Evolutionary conservation across 2,329 filamentous ascomycete species (phyloP).

Genomic region (Tolypocladium endophyticum): DNA sequence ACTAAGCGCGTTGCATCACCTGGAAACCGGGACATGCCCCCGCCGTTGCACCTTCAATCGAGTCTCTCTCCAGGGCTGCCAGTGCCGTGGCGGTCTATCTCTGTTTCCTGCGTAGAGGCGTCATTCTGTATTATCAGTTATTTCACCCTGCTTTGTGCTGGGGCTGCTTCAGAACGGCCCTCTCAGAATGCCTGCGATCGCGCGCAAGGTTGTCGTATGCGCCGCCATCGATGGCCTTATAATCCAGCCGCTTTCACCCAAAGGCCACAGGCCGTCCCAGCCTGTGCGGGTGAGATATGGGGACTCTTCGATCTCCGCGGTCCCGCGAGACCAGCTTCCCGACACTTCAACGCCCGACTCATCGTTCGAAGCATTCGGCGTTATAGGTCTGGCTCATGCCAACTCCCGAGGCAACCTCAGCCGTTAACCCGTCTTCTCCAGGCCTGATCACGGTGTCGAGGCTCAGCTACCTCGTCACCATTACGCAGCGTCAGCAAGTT

Average conservation of each 20-base stretch:
- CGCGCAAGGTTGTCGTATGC: constrained; percentile 70
- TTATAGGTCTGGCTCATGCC: constrained; percentile 37
- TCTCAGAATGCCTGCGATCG: constrained; percentile 58
- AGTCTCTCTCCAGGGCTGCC: neutral
- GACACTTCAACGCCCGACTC: constrained; percentile 33
- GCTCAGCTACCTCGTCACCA: constrained; percentile 74
- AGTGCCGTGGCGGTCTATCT: neutral
- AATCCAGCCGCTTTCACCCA: constrained; percentile 58
- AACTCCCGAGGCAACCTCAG: neutral
- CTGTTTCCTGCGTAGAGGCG: neutral
- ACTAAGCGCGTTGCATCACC: neutral
- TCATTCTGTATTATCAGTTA: neutral
- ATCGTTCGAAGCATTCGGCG: constrained; percentile 49
- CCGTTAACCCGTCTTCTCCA: constrained; percentile 23
- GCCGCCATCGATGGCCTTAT: constrained; percentile 76
- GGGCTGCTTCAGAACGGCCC: neutral
- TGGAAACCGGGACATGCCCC: neutral
- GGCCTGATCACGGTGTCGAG: constrained; percentile 77
- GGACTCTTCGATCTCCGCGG: constrained; percentile 36
- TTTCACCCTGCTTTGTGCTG: neutral
- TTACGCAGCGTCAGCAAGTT: constrained; percentile 78
- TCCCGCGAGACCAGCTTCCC: constrained; percentile 32
- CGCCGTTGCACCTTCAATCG: neutral
- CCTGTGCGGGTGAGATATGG: constrained; percentile 63
- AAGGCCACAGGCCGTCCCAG: constrained; percentile 43